phyloP scores from a whole-genome alignment of 2,329 filamentous ascomycete species.

The Berkeleyomyces basicola region DNA sequence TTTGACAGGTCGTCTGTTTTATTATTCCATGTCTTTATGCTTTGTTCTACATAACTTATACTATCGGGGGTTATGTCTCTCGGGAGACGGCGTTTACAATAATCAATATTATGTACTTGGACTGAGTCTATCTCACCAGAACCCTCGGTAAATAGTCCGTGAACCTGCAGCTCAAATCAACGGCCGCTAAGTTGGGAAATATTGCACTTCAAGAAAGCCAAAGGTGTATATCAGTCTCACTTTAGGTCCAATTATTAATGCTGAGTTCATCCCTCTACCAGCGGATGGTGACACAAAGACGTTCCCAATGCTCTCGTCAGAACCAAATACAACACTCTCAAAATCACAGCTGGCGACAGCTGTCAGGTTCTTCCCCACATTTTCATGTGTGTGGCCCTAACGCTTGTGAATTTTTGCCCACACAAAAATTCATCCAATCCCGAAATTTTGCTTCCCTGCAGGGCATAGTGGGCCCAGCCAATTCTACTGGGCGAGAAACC shows the following conservation, averaged over 20 bases:
- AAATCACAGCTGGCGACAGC: not conserved
- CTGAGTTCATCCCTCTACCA: not conserved
- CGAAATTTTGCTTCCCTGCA: constrained; percentile 13
- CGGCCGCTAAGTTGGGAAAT: too few species aligned
- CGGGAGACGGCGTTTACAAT: not conserved
- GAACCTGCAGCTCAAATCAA: too few species aligned
- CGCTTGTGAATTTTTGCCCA: constrained; percentile 14
- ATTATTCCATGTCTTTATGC: not conserved
- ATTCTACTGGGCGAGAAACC: constrained; percentile 12
- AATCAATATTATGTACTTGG: too few species aligned
- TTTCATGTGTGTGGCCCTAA: constrained; percentile 14
- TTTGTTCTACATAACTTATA: not conserved
- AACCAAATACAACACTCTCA: not conserved
- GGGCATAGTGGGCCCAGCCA: constrained; percentile 13
- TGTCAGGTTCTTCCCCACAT: constrained; percentile 5
- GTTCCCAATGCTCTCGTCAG: not conserved
- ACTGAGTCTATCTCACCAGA: too few species aligned
- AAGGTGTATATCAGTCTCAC: not conserved
- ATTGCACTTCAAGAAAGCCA: not conserved
- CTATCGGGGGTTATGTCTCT: not conserved
- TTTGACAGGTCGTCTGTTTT: not conserved
- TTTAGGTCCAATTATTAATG: not conserved
- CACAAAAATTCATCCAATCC: constrained; percentile 14
- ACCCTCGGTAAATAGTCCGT: too few species aligned
- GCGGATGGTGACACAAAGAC: not conserved